Percentiles rank a stretch among this genome's conserved stretches.
phyloP scores from a whole-genome alignment of 1,139 yeast species.

The Waltiozyma sp. region DNA sequence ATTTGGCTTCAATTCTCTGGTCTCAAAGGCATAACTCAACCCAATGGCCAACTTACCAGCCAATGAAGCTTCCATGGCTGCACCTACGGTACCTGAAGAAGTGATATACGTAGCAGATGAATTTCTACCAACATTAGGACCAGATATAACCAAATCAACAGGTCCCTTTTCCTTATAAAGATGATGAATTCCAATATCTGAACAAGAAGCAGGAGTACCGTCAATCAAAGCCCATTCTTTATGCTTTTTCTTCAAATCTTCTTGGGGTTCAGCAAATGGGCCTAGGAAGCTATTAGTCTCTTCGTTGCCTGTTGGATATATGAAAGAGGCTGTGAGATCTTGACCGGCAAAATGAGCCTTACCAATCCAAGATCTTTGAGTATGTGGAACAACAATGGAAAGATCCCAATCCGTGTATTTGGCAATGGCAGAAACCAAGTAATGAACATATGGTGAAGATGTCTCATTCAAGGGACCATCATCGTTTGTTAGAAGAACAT shows the following conservation, averaged over 20 bases:
- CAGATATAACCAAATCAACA: constrained; percentile 79
- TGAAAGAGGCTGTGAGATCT: constrained; percentile 54
- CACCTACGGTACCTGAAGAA: constrained; percentile 96
- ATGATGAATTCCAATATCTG: constrained; percentile 82
- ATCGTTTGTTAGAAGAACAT: constrained; percentile 57
- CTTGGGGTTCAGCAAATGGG: constrained; percentile 47
- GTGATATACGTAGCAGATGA: constrained; percentile 83
- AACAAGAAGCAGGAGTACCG: constrained; percentile 94
- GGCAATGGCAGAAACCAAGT: constrained; percentile 60
- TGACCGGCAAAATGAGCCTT: constrained; percentile 93
- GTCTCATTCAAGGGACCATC: constrained; percentile 85
- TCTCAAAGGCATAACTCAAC: constrained; percentile 65
- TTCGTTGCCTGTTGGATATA: constrained; percentile 39
- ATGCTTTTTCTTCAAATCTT: constrained; percentile 24
- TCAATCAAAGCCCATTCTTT: constrained; percentile 82
- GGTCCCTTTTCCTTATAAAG: constrained; percentile 44
- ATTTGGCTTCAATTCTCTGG: constrained; percentile 39
- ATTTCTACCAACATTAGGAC: constrained; percentile 93
- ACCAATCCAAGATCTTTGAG: constrained; percentile 89
- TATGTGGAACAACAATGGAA: constrained; percentile 73
- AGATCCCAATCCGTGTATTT: constrained; percentile 71
- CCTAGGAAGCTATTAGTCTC: constrained; percentile 42
- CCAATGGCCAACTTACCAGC: constrained; percentile 72
- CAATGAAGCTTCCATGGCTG: constrained; percentile 89
- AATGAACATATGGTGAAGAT: constrained; percentile 80